A percentile compares a stretch with the other conserved stretches of the same genome.
Evolutionary conservation across 345 rosid genomes (phyloP).

Genomic region (Gossypium australe): DNA sequence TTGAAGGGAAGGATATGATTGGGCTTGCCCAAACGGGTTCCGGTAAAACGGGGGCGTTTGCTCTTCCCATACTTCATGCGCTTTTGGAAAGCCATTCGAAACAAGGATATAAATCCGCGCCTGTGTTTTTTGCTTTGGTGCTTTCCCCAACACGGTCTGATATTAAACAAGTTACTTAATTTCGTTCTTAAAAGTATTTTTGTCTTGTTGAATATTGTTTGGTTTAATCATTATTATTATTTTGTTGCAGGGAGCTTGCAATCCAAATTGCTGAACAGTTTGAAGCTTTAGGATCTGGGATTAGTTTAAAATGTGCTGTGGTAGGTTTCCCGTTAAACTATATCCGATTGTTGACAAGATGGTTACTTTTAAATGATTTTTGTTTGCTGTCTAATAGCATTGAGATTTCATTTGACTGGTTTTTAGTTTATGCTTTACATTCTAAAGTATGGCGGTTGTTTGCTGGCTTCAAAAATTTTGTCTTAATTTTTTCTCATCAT

Average conservation of each 20-base stretch:
- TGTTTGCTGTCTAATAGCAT: not conserved
- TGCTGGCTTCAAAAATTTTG: not conserved
- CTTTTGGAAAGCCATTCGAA: constrained; percentile 53
- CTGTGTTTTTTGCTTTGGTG: constrained; percentile 82
- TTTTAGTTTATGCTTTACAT: not conserved
- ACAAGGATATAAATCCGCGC: constrained; percentile 49
- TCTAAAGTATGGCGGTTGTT: not conserved
- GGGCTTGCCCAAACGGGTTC: constrained; percentile 96
- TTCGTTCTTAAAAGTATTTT: not conserved
- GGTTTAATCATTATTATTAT: not conserved
- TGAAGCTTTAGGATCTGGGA: constrained; percentile 79
- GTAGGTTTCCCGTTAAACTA: constrained; percentile 25
- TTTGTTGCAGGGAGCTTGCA: constrained; percentile 69
- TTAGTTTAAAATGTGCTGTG: constrained; percentile 79
- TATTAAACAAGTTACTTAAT: not conserved
- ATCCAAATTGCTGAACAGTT: constrained; percentile 97
- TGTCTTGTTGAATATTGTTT: not conserved
- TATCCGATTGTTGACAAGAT: not conserved
- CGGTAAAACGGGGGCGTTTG: constrained; percentile 96
- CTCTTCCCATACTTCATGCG: constrained; percentile 79
- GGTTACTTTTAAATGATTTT: not conserved
- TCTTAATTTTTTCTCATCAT: not conserved
- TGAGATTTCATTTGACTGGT: not conserved
- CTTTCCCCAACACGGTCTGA: constrained; percentile 85
- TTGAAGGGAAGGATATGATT: constrained; percentile 77